Base-by-base conservation (phyloP, 805 yeast genomes). In the Kazachstania kunashirensis region DNA sequence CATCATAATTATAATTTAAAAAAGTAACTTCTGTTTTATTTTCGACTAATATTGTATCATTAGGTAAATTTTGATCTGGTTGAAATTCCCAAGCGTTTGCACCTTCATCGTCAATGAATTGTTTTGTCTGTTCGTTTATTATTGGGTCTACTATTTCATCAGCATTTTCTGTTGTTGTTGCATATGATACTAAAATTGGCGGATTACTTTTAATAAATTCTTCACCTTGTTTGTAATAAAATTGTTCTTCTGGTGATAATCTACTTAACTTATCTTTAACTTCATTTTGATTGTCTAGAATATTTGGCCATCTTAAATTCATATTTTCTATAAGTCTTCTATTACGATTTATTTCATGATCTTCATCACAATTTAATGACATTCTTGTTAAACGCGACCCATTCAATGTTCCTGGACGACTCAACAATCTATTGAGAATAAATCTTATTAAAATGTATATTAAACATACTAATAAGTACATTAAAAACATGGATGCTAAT, bases 1-100 rank as follows among this genome's bases (percentile, higher is more conserved):
- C 73, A 44, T 78, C 81, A 38, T 70, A 70, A 33, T 73, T 73
- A 49, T 63, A 63, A 37, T 71, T 70, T 46, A 67, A 58, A 47
- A 78, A 78, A 21, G 71, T 69, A 33, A 79, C 57, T 51, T 79
- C 84, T 3, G 68, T 50, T 49, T 81, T 78, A 52, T 81, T 81
- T 27, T 75, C 69, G 5, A 89, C 81, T 26, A 73, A 45, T 37
- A 75, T 68, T 45, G 70, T 75, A 50, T 67, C 76, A 59, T 67
- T 70, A 43, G 71, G 73, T 23, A 74, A 57, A 59, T 71, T 70
- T 8, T 67, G 57, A 50, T 63, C 63, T 16, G 79, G 76, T 36
- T 66, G 68, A 52, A 92, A 89, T 49, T 88, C 94, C 84, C 94
- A 88, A 1, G 96, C 97, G 12, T 70, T 61, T 1, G 88, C 79